Base-by-base conservation (phyloP, 495 filamentous ascomycete species). In the Beverwykella pulmonaria region DNA sequence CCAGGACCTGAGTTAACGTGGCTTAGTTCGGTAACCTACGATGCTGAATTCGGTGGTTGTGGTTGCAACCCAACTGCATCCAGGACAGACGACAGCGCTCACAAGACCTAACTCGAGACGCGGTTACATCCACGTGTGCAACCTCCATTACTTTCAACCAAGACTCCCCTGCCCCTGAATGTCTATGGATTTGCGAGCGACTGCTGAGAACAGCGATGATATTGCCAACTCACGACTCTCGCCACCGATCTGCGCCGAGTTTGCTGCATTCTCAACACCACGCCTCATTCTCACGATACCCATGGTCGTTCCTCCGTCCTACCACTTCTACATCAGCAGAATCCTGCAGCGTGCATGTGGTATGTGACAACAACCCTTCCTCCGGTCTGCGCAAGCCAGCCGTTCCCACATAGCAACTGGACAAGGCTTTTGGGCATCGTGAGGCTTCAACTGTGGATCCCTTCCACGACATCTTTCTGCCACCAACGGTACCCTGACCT, bases 211-310 rank as follows among this genome's bases (percentile, higher is more conserved):
- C 20, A 6, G 7, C n/a, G 44, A 48, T 23, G 20, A n/a, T 23
- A 8, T 47, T 59, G 63, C 63, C 63, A 67, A 32, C 55, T 67
- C 63, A 67, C 56, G 47, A 53, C 47, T 53, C 47, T 65, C 55
- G 63, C 56, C 63, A 61, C 63, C 47, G 63, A 67, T 67, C 55
- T 26, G 22, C 63, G n/a, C 25, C 54, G 30, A 30, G 32, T 19
- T 54, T 29, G 25, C 48, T 34, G 22, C 47, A 53, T 20, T n/a
- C 47, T 64, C 61, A 58, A 57, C 61, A 64, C 49, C 63, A 27
- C 47, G 63, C 63, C 63, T 67, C 63, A 67, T 22, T 59, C 22
- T 20, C 12, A 2, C 4, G 23, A n/a, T 64, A n/a, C 48, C 10
- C 23, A 7, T 5, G 9, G 22, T n/a, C 58, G 32, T 15, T 25